Conservation (phyloP, 257 asterid species). For the Anisodus tanguticus region DNA sequence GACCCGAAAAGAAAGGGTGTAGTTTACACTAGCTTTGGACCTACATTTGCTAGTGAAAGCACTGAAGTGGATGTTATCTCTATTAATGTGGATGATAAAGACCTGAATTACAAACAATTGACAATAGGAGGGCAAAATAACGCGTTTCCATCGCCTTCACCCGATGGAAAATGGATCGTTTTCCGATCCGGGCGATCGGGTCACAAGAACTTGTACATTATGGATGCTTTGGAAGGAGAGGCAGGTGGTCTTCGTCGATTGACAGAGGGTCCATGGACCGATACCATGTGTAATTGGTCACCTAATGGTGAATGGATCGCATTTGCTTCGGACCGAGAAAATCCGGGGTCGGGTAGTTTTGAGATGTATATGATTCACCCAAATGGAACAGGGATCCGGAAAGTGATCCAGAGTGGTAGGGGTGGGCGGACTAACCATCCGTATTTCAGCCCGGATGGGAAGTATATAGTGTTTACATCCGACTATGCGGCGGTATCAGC, state of each 20-base stretch:
- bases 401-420: constrained; percentile 73
- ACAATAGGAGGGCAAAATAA: constrained; percentile 72
- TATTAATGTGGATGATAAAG: constrained; percentile 68
- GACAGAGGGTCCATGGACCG: constrained; percentile 82
- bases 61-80: constrained; percentile 79
- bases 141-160: constrained; percentile 91
- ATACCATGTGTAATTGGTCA: constrained; percentile 95
- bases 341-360: constrained; percentile 81
- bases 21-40: constrained; percentile 81
- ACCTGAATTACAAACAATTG: constrained; percentile 50
- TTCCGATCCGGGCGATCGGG: constrained; percentile 90
- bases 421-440: constrained; percentile 94
- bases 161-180: constrained; percentile 87
- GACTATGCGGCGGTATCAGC: constrained; percentile 93
- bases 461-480: constrained; percentile 68
- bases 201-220: constrained; percentile 78
- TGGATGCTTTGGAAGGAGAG: constrained; percentile 86
- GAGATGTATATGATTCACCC: constrained; percentile 77
- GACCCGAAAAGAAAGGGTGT: constrained; percentile 82
- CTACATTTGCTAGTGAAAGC: constrained; percentile 66
- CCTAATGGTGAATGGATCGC: constrained; percentile 88
- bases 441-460: constrained; percentile 82
- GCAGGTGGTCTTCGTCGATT: constrained; percentile 52
- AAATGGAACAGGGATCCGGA: constrained; percentile 75
- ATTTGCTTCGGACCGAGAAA: constrained; percentile 78